Conservation (phyloP, 257 asterid genomes). For the Salvia rosmarinus region DNA sequence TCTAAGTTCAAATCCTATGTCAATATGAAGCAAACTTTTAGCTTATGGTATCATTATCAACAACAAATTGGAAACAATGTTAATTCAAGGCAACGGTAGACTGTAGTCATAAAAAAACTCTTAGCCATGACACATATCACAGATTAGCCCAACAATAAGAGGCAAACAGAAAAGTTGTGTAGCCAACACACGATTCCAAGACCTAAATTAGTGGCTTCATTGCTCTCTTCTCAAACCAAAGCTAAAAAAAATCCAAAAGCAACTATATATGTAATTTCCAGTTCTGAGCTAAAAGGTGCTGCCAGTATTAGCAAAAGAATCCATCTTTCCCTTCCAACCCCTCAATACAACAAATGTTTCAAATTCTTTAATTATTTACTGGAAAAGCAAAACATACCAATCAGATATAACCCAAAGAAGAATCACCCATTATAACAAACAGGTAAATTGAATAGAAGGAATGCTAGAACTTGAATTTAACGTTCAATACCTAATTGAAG, state of each 20-base stretch:
- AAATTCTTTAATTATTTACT: neutral
- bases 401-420: constrained; percentile 3
- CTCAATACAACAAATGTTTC: neutral
- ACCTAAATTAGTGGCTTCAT: neutral
- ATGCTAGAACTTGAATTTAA: neutral
- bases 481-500: neutral
- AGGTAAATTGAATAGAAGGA: neutral
- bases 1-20: neutral
- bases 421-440: neutral
- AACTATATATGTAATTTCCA: neutral
- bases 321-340: neutral
- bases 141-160: neutral
- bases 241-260: neutral
- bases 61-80: neutral
- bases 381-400: neutral
- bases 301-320: neutral
- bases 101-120: neutral
- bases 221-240: neutral
- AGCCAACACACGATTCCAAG: neutral
- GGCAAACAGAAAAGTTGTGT: neutral
- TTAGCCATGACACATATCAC: neutral
- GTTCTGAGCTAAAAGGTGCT: neutral
- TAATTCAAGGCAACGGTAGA: neutral
- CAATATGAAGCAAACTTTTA: neutral
- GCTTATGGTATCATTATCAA: neutral